A percentile compares a stretch with the other conserved stretches of the same genome.
Evolutionary conservation across 1,139 yeast genomes (phyloP).

Genomic region (Yamadazyma epiphylla): DNA sequence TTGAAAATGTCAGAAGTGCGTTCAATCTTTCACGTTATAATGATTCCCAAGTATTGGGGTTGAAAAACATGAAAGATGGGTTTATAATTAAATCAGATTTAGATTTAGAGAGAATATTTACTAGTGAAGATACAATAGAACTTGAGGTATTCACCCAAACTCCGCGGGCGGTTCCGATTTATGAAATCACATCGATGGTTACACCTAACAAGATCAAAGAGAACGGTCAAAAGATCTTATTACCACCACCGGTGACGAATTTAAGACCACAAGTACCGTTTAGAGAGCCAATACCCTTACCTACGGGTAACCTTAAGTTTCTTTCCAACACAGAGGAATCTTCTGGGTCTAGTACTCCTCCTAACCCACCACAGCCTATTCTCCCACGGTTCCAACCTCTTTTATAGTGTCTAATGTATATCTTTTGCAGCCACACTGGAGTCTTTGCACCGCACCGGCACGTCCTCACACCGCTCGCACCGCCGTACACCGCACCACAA

Average conservation of each 20-base stretch:
- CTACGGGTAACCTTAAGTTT: conserved; percentile 15
- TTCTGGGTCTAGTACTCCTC: conserved; percentile 12
- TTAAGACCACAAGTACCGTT: conserved; percentile 2
- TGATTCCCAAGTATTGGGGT: conserved; percentile 17
- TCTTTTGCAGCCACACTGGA: no score
- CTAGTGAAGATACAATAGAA: conserved; percentile 24
- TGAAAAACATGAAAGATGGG: conserved; percentile 19
- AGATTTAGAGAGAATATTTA: conserved; percentile 35
- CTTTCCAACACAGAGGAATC: conserved; percentile 23
- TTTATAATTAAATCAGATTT: conserved; percentile 25
- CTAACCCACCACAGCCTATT: conserved; percentile 24
- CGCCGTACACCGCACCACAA: no score
- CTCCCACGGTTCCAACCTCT: conserved; percentile 39
- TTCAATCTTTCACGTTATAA: conserved; percentile 41
- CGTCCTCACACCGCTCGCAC: no score
- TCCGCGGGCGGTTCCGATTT: conserved; percentile 30
- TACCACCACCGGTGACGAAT: conserved; percentile 30
- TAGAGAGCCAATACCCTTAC: conserved; percentile 9
- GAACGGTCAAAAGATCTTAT: conserved; percentile 20
- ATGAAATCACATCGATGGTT: conserved; percentile 32
- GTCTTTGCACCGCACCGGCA: no score
- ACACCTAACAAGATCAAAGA: conserved; percentile 17
- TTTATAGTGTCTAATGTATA: no score
- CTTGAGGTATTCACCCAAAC: conserved; percentile 34
- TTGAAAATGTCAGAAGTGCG: conserved; percentile 68